Evolutionary conservation across 2,329 filamentous ascomycete genomes (phyloP), one percentile per base, ranked within the genome.

Genomic region (Colletotrichum coccodes): DNA sequence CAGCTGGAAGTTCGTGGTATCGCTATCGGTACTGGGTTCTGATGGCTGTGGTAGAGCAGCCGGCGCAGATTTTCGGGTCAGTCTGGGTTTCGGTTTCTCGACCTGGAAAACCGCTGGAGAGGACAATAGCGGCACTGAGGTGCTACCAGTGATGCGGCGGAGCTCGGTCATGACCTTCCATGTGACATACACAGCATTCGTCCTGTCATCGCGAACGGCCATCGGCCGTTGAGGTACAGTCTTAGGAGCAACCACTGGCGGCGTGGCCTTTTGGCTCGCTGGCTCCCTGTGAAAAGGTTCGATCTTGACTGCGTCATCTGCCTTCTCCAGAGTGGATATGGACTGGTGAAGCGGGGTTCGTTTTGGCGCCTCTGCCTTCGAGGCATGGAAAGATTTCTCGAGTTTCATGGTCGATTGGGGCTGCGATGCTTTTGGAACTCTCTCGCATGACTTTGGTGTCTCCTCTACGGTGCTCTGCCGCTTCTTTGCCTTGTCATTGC

Each of bases 191-290:
- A 83, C 85, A 0, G 78, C 84, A 28, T 82, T 84, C 14, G 75
- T 76, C 68, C 81, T 84, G 64, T 85, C 82, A 59, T 86, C 84
- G 6, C 83, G 83, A 34, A 83, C 71, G 3, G 83, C 81, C 5
- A 80, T 78, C 0, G 84, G 83, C 18, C 83, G 79, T 28, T 34
- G 53, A 44, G 76, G 77, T 2, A 78, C 73, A 3, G 76, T 72
- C 6, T 60, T 70, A 26, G 60, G 38, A 8, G 54, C 28, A 21
- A 59, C 44, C n/a, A 60, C 32, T 18, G 26, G 18, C 2, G 53
- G 14, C 38, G 23, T 52, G 16, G 26, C 23, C 16, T 58, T 42
- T 38, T 58, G 46, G 2, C 38, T 34, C 3, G 18, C 32, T 28
- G 32, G 21, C 34, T 23, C 16, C 12, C 26, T 21, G 23, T 12